Evolutionary conservation across 805 yeast genomes (phyloP).

Genomic region (Lachancea quebecensis): DNA sequence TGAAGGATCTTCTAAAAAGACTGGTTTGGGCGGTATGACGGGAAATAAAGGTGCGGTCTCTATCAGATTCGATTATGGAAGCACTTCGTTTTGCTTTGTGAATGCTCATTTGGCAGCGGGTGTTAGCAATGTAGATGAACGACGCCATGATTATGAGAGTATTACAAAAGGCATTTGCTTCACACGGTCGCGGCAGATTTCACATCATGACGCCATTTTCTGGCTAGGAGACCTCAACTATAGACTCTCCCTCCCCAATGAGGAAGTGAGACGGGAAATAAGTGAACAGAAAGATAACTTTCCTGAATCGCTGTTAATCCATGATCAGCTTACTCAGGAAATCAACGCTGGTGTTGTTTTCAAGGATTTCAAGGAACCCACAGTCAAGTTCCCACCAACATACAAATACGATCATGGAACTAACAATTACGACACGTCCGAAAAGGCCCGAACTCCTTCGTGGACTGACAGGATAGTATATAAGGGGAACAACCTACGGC

Average conservation of each 20-base stretch:
- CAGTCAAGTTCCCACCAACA: conserved; percentile 77
- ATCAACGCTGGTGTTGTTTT: conserved; percentile 68
- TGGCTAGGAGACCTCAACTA: conserved; percentile 96
- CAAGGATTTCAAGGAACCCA: conserved; percentile 67
- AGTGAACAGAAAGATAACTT: conserved; percentile 34
- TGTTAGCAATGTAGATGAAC: conserved; percentile 66
- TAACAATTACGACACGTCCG: conserved; percentile 74
- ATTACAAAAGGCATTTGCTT: conserved; percentile 72
- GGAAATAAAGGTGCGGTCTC: conserved; percentile 98
- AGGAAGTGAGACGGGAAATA: conserved; percentile 58
- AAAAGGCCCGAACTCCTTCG: conserved; percentile 87
- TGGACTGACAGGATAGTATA: conserved; percentile 91
- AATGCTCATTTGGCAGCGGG: conserved; percentile 97
- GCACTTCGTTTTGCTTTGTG: conserved; percentile 73
- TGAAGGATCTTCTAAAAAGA: conserved; percentile 90
- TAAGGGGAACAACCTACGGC: conserved; percentile 51
- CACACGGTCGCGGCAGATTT: conserved; percentile 64
- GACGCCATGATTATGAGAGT: conserved; percentile 77
- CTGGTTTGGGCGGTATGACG: conserved; percentile 94
- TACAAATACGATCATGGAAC: conserved; percentile 89
- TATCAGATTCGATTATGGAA: conserved; percentile 75
- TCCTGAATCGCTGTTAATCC: conserved; percentile 42
- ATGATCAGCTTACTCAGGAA: conserved; percentile 75
- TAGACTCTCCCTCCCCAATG: conserved; percentile 68
- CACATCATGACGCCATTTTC: conserved; percentile 77